These are phyloP conservation scores for Tuber microsphaerosporum DNA, from an alignment of 495 filamentous ascomycete genomes.

Conservation along the genomic window DNA sequence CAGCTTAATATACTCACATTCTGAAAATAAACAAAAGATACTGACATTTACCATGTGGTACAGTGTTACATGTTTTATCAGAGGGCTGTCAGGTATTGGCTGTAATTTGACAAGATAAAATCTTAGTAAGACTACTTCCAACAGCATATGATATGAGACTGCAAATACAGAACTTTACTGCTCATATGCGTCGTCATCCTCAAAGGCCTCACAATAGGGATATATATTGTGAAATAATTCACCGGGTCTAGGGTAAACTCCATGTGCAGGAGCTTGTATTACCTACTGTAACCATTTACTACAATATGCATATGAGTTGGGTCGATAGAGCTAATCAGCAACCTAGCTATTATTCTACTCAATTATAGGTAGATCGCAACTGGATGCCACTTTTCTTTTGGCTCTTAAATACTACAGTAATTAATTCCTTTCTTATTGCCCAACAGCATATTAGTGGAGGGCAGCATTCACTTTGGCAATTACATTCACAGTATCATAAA, in stretches of 20 bases:
- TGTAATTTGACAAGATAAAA: neutral
- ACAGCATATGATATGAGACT: neutral
- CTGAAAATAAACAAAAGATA: no score
- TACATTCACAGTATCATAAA: neutral
- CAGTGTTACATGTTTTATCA: no score
- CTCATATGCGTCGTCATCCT: neutral
- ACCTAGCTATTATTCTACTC: slow-evolving; percentile 24
- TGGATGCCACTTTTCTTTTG: slow-evolving; percentile 1
- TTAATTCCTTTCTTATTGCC: neutral
- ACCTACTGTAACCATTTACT: slow-evolving; percentile 21
- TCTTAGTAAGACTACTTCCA: neutral
- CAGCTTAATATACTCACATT: no score
- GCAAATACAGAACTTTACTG: neutral
- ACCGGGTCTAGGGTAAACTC: neutral
- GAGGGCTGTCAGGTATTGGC: neutral
- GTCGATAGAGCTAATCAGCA: slow-evolving; percentile 19
- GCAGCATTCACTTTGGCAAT: neutral
- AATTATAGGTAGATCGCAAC: neutral
- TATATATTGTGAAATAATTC: neutral
- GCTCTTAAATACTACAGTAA: neutral
- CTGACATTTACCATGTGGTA: no score
- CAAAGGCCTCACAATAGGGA: neutral
- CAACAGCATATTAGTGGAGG: neutral
- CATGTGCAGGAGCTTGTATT: neutral
- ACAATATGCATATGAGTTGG: slow-evolving; percentile 3